Base-by-base conservation (phyloP, 164 flowering plant species). In the Sedum album region DNA sequence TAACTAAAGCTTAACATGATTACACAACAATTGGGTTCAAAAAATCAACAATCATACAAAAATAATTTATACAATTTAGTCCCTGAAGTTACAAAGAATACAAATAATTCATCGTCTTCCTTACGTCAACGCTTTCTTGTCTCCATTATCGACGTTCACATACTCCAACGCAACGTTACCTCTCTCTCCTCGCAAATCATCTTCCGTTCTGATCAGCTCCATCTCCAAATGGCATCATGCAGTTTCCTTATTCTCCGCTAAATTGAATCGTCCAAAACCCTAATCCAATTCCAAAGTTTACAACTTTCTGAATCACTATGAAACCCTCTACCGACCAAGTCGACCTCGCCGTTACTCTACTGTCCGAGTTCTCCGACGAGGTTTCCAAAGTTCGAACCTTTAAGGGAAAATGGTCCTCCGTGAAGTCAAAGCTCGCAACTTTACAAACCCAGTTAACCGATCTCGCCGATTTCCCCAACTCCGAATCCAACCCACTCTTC, bases 341-440 rank as follows among this genome's bases (percentile, higher is more conserved):
- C 48, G 33, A 66, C 33, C 9, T 15, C 20, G 28, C 23, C 35
- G 3, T 31, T 6, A 66, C 20, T 41, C n/a, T 39, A 0, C 35
- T 39, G 30, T 44, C 33, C 13, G n/a, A n/a, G 20, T 44, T 66
- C 30, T 4, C 53, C 53, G 53, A 73, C 1, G 72, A 77, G 14
- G 77, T 77, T 35, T 65, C 78, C 0, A 36, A 48, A 18, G 60
- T 79, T 8, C 76, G 70, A 6, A 65, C 13, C 69, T 82, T 83
- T 75, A 80, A 70, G 60, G 75, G 75, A 11, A 86, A 83, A 65
- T 86, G 90, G 88, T 70, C 83, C 0, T 7, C 75, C 0, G 73
- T 88, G 68, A 69, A 60, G 35, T 31, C 72, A 57, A 88, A 85
- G 57, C 83, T 86, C 67, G 5, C 67, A 71, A 66, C 70, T 21